phyloP scores from a whole-genome alignment of 257 asterid genomes.

The Paulownia fortunei region DNA sequence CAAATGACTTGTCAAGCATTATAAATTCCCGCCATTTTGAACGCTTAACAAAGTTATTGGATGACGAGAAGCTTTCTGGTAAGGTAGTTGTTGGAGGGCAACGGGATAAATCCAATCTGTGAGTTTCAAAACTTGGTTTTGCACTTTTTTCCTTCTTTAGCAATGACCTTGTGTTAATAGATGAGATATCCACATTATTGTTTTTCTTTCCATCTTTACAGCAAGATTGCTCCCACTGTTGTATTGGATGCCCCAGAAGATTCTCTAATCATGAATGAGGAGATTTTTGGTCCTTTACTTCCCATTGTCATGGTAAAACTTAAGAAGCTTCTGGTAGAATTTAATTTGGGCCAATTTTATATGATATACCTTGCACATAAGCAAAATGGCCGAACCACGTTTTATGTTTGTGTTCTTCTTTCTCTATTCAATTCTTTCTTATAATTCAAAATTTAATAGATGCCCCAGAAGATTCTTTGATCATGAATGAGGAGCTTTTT shows the following conservation, averaged over 20 bases:
- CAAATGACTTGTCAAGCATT: slow-evolving; percentile 75
- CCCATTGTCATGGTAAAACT: slow-evolving; percentile 76
- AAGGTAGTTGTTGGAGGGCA: slow-evolving; percentile 88
- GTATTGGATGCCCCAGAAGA: slow-evolving; percentile 78
- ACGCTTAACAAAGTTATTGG: slow-evolving; percentile 62
- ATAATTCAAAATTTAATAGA: too few species aligned
- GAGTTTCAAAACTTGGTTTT: slow-evolving; percentile 46
- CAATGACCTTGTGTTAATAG: slow-evolving; percentile 2
- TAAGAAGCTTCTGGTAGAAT: background rate
- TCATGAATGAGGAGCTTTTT: too few species aligned
- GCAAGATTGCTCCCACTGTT: slow-evolving; percentile 82
- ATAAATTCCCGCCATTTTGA: slow-evolving; percentile 69
- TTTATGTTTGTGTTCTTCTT: too few species aligned
- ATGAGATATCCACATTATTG: background rate
- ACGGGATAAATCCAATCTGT: slow-evolving; percentile 64
- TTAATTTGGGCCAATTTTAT: background rate
- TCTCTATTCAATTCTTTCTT: too few species aligned
- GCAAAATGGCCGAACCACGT: too few species aligned
- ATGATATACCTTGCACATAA: too few species aligned
- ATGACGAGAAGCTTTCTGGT: slow-evolving; percentile 71
- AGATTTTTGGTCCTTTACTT: slow-evolving; percentile 92
- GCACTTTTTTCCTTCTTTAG: background rate
- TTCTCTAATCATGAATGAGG: slow-evolving; percentile 80
- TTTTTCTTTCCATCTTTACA: slow-evolving; percentile 38
- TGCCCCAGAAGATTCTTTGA: too few species aligned